Percentiles rank a stretch among this genome's conserved stretches.
These are phyloP conservation scores for Boletus albobrunnescens DNA, from an alignment of 1,284 basidiomycete species.

Conservation along the genomic window DNA sequence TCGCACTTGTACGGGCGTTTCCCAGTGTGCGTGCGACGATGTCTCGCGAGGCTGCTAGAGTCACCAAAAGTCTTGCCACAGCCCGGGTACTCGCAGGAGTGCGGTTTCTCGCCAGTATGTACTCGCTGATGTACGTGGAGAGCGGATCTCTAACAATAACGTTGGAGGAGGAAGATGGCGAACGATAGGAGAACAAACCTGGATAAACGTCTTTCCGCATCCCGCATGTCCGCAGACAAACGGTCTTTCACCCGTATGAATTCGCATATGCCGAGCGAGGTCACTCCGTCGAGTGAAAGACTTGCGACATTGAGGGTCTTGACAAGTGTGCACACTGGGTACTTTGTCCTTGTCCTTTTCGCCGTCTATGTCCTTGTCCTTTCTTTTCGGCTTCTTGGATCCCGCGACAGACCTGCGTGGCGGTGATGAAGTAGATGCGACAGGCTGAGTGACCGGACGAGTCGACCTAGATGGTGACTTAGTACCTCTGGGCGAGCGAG, in stretches of 20 bases:
- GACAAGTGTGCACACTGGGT: conserved; percentile 47
- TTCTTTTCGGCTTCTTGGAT: conserved; percentile 40
- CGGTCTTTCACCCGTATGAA: conserved; percentile 86
- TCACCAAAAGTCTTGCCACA: conserved; percentile 84
- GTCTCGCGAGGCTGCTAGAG: conserved; percentile 83
- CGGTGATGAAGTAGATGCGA: conserved; percentile 33
- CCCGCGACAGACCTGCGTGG: conserved; percentile 19
- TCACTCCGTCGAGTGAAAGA: conserved; percentile 74
- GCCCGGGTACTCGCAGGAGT: conserved; percentile 80
- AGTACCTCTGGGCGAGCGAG: conserved; percentile 19
- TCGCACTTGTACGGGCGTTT: conserved; percentile 80
- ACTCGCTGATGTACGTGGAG: conserved; percentile 82
- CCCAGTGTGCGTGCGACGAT: conserved; percentile 82
- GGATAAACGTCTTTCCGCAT: conserved; percentile 83
- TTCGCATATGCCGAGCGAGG: conserved; percentile 74
- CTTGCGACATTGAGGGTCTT: conserved; percentile 67
- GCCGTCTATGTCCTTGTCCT: conserved; percentile 29
- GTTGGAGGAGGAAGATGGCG: conserved; percentile 8
- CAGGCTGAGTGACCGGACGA: conserved; percentile 33
- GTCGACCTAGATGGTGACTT: conserved; percentile 32
- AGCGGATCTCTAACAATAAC: conserved; percentile 63
- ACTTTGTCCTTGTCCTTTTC: conserved; percentile 35
- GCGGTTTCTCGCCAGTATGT: conserved; percentile 87
- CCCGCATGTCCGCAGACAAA: conserved; percentile 66
- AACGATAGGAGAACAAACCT: conserved; percentile 44